Evolutionary conservation across 495 filamentous ascomycete genomes (phyloP), one percentile per base, ranked within the genome.

Genomic region (Rostrohypoxylon terebratum): DNA sequence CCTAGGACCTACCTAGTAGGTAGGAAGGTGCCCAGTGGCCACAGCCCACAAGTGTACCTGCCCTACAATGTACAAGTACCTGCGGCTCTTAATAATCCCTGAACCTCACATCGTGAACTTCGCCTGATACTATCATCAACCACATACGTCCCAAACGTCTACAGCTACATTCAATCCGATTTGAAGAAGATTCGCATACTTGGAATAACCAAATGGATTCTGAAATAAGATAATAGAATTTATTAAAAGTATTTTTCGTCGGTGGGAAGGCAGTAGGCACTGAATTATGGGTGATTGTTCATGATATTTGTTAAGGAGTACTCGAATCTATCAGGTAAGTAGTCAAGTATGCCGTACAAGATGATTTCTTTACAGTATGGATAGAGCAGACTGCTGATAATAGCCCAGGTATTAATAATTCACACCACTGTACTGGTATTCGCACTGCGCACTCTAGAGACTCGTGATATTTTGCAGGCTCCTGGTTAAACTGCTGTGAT

Each of bases 41-140:
- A n/a, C n/a, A n/a, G n/a, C n/a, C n/a, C 3, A 44, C 18, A 8
- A 9, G 51, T 61, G 59, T 51, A 62, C 42, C 42, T 23, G 34
- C 42, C 66, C 21, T 47, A 38, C 16, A 53, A 36, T 58, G 13
- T 47, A 38, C 16, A 53, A 36, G 57, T 59, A 54, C 36, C 40
- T 72, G 69, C 66, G 69, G 69, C 69, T 72, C 69, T 63, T 63
- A 36, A 4, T n/a, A n/a, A 66, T 60, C 68, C 68, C 47, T 71
- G 61, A 66, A 71, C 68, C 68, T 71, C 68, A 71, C 16, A 40
- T 51, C 31, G 42, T 36, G 38, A 63, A 48, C 58, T 55, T 55
- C 55, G 28, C n/a, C 28, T 23, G 33, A 16, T 40, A 60, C 33
- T n/a, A 23, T n/a, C 31, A 6, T 16, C 58, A 18, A 45, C 28